phyloP scores from a whole-genome alignment of 1,139 yeast species.

The Debaryomyces sp. region DNA sequence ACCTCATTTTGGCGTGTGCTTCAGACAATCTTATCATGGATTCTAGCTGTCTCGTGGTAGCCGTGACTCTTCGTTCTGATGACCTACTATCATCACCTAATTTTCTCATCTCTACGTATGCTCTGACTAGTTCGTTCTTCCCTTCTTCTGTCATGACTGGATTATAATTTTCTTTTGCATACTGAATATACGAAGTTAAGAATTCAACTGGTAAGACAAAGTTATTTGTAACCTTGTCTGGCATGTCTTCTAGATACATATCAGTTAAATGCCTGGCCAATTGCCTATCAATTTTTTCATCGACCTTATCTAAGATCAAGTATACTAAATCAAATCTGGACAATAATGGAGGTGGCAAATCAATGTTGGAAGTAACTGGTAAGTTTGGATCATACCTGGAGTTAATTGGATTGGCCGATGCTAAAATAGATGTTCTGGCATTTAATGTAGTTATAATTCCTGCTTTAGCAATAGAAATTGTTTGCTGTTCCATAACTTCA shows the following conservation, averaged over 20 bases:
- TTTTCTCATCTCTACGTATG: conserved; percentile 92
- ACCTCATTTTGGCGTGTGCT: conserved; percentile 97
- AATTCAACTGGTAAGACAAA: conserved; percentile 85
- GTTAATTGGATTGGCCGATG: conserved; percentile 97
- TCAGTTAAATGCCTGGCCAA: conserved; percentile 89
- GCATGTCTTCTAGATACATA: conserved; percentile 87
- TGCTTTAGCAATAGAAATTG: conserved; percentile 96
- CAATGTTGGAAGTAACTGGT: conserved; percentile 94
- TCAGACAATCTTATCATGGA: conserved; percentile 93
- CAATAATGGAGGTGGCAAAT: conserved; percentile 91
- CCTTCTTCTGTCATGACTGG: conserved; percentile 83
- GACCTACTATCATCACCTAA: conserved; percentile 90
- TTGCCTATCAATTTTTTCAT: conserved; percentile 79
- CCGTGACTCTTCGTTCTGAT: conserved; percentile 90
- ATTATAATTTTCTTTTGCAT: conserved; percentile 79
- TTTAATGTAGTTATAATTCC: conserved; percentile 96
- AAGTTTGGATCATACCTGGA: conserved; percentile 91
- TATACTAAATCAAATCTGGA: conserved; percentile 95
- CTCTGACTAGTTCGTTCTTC: conserved; percentile 81
- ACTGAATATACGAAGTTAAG: conserved; percentile 84
- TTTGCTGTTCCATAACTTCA: conserved; percentile 99
- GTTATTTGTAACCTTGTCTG: conserved; percentile 66
- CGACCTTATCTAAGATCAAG: conserved; percentile 88
- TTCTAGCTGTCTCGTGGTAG: conserved; percentile 96
- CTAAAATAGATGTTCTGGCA: conserved; percentile 93